Base-by-base conservation (phyloP, 1,284 basidiomycete species). In the Boletellus deceptivus region DNA sequence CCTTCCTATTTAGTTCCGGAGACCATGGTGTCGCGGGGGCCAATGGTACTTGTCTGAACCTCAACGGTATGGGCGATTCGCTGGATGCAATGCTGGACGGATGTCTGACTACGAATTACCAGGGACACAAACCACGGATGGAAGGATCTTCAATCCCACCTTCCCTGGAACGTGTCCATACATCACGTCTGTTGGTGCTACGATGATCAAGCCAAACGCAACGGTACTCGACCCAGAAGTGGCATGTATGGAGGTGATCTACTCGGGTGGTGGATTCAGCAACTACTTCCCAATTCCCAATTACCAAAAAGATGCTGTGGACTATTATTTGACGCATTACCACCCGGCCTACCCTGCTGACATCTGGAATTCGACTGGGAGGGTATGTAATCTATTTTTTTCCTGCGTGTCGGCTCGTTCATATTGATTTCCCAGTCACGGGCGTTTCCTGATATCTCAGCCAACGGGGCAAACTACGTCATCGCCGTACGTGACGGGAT, bases 1-100 rank as follows among this genome's bases (percentile, higher is more conserved):
- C 79, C 0, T 59, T 82, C 17, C 61, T 83, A 22, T 80, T 72
- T 55, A 73, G 74, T 31, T 76, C 74, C 18, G 79, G 78, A 11
- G 78, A 77, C 50, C 49, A 72, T 42, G 79, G 79, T 44, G 80
- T 79, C 5, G 80, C 76, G 5, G 77, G 76, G 25, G 56, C 50
- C 25, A 46, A 57, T 3, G 62, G 62, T 14, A 43, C 70, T 11
- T 82, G 76, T 55, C 61, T 82, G 35, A 68, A 73, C 51, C 54
- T 68, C 1, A 55, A 69, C 50, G 73, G 77, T 69, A 53, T 41
- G 24, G 7, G 11, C 20, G 20, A 4, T 39, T 40, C 6, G 2
- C n/a, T 7, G 25, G 16, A n/a, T 24, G 1, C 33, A 27, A 43
- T 24, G 17, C 13, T 10, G 7, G 35, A 17, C 3, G 13, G 17